phyloP scores from a whole-genome alignment of 192 early-diverging fungal genomes.

The Mortierella antarctica region DNA sequence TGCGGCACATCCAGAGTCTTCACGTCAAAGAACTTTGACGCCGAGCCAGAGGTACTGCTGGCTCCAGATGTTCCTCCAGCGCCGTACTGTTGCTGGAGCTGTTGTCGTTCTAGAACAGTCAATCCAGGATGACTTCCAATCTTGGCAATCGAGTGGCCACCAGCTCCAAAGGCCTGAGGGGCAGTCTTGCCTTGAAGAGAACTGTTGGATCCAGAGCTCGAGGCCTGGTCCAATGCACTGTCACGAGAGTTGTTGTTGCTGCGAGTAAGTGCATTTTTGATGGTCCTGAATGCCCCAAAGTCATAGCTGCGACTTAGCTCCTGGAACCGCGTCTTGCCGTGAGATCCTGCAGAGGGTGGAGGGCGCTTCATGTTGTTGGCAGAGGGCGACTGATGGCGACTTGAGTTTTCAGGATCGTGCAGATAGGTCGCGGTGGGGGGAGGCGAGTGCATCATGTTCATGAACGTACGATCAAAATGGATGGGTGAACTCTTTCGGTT shows the following conservation, averaged over 20 bases:
- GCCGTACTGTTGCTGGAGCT: conserved; percentile 39
- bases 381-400: conserved; percentile 18
- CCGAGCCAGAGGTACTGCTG: neutral
- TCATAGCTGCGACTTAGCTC: conserved; percentile 42
- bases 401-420: conserved; percentile 31
- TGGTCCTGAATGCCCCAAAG: conserved; percentile 27
- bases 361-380: conserved; percentile 29
- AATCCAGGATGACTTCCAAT: conserved; percentile 42
- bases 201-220: neutral
- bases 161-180: conserved; percentile 28
- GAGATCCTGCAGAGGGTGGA: conserved; percentile 35
- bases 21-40: conserved; percentile 32
- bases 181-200: conserved; percentile 12
- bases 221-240: conserved; percentile 9
- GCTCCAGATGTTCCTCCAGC: neutral
- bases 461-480: conserved; percentile 46
- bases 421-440: conserved; percentile 35
- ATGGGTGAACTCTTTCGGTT: conserved; percentile 33
- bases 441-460: conserved; percentile 35
- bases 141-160: conserved; percentile 41
- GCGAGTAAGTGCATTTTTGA: conserved; percentile 36
- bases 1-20: neutral
- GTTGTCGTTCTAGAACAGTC: conserved; percentile 31
- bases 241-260: conserved; percentile 38
- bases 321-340: conserved; percentile 41